phyloP scores from a whole-genome alignment of 768 basidiomycete species.

The Russula compacta region DNA sequence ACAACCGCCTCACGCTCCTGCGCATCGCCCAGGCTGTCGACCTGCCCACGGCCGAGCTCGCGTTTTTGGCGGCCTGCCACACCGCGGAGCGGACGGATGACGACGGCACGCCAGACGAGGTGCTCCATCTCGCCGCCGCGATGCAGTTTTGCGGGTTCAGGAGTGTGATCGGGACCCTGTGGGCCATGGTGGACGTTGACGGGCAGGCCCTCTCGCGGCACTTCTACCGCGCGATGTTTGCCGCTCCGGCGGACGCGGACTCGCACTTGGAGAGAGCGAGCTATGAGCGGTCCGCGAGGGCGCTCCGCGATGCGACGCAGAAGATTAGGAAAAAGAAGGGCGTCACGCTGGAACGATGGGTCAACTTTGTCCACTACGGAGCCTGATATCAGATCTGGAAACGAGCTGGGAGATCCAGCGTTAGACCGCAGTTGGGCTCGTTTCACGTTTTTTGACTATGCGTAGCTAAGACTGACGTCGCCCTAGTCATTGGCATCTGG shows the following conservation, averaged over 20 bases:
- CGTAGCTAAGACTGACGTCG: background rate
- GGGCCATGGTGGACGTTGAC: background rate
- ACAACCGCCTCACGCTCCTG: background rate
- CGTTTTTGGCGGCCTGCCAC: background rate
- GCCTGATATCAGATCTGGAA: no score
- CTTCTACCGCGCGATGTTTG: background rate
- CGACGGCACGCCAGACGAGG: background rate
- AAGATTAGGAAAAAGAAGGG: background rate
- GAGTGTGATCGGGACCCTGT: background rate
- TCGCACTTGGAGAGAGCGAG: background rate
- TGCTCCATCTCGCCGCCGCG: background rate
- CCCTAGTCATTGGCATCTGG: background rate
- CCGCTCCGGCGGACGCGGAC: background rate
- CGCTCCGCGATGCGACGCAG: background rate
- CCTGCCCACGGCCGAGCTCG: background rate
- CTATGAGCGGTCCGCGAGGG: background rate
- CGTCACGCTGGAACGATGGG: background rate
- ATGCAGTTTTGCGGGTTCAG: background rate
- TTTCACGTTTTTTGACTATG: background rate
- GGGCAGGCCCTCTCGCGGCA: background rate
- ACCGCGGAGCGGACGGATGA: background rate
- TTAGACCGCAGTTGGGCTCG: no score
- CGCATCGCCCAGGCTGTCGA: background rate
- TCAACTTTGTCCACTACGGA: background rate
- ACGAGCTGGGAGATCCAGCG: no score